Percentiles rank a stretch among this genome's conserved stretches.
These are phyloP conservation scores for Phytophthora capsici DNA, from an alignment of 352 stramenopile genomes.

Conservation along the genomic window DNA sequence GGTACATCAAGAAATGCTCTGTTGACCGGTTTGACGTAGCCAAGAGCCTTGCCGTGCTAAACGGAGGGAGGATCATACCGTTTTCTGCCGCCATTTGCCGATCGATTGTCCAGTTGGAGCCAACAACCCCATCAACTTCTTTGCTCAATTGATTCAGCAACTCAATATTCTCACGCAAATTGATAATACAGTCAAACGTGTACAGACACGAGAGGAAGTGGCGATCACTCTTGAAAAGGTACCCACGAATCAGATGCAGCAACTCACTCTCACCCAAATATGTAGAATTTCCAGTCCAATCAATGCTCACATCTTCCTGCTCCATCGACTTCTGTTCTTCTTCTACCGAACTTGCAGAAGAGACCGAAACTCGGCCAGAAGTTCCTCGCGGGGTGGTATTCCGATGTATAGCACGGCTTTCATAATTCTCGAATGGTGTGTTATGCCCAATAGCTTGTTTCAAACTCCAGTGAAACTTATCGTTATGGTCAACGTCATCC, in stretches of 20 bases:
- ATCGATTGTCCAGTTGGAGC: conserved; percentile 58
- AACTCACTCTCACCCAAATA: conserved; percentile 80
- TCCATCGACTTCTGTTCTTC: conserved; percentile 56
- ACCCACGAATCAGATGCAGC: conserved; percentile 73
- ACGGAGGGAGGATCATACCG: conserved; percentile 74
- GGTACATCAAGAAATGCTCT: conserved; percentile 89
- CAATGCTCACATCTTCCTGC: conserved; percentile 50
- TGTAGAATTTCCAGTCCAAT: conserved; percentile 39
- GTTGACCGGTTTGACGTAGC: conserved; percentile 67
- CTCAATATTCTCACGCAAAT: conserved; percentile 59
- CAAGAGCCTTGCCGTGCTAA: conserved; percentile 82
- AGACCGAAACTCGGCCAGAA: conserved; percentile 3
- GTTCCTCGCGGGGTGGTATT: conserved; percentile 11
- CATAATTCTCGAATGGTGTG: conserved; percentile 56
- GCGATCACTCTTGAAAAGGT: conserved; percentile 78
- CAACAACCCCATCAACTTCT: conserved; percentile 48
- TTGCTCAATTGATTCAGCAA: conserved; percentile 45
- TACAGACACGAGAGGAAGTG: conserved; percentile 84
- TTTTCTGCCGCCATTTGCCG: conserved; percentile 51
- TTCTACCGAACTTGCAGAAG: conserved; percentile 27
- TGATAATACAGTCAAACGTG: conserved; percentile 81
- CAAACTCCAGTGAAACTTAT: conserved; percentile 73
- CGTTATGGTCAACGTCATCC: conserved; percentile 44
- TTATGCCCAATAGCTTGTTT: conserved; percentile 77
- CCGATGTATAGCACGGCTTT: conserved; percentile 17